phyloP scores from a whole-genome alignment of 2,329 filamentous ascomycete genomes.

The Diaporthe vaccinii region DNA sequence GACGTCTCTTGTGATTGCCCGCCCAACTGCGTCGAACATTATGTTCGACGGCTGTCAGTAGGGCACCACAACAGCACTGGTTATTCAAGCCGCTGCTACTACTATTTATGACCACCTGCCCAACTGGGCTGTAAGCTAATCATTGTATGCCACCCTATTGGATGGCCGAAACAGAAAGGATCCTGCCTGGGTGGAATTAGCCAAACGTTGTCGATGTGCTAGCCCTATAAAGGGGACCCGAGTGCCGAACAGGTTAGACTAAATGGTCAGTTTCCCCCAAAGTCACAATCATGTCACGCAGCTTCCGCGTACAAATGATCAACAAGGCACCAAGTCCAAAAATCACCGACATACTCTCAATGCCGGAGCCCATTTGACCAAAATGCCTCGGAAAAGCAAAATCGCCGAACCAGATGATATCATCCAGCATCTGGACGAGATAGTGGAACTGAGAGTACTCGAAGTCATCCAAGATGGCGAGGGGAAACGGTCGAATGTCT shows the following conservation, averaged over 20 bases:
- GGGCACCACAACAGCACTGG: neutral
- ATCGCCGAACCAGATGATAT: neutral
- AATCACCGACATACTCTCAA: neutral
- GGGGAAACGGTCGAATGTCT: neutral
- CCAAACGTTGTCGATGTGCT: neutral
- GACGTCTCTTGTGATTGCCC: too few relatives aligned
- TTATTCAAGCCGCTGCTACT: neutral
- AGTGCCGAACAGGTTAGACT: neutral
- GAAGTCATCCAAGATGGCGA: neutral
- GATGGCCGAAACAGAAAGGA: neutral
- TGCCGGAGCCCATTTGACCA: neutral
- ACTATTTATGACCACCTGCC: neutral
- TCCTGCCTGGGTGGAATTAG: neutral
- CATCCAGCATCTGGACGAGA: neutral
- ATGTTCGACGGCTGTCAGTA: neutral
- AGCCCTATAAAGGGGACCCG: neutral
- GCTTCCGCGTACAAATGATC: neutral
- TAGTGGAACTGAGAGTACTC: neutral
- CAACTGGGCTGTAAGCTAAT: neutral
- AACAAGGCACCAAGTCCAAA: neutral
- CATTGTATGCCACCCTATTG: neutral
- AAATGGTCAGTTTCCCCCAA: neutral
- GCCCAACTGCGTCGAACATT: too few relatives aligned
- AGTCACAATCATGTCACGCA: neutral
- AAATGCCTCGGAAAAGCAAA: neutral